Conservation (phyloP, 495 filamentous ascomycete species). For the Daldinia caldariorum region DNA sequence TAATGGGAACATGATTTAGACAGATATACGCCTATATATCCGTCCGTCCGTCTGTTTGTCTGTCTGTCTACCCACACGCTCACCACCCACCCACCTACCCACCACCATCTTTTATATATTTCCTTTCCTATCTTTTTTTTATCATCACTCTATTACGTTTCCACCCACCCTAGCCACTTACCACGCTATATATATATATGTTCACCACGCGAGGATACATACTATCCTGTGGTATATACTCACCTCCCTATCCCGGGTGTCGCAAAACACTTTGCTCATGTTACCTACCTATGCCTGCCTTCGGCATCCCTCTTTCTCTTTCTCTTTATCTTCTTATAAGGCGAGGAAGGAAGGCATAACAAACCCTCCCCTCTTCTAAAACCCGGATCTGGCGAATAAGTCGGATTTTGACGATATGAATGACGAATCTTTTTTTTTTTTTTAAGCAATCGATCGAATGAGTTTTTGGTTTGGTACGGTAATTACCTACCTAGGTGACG, state of each 20-base stretch:
- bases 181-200: conserved; percentile 2
- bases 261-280: not conserved
- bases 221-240: no score
- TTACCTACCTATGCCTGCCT: no score
- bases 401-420: conserved; percentile 7
- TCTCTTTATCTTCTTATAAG: conserved; percentile 2
- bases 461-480: not conserved
- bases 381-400: conserved; percentile 1
- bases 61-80: not conserved
- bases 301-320: not conserved
- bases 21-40: not conserved
- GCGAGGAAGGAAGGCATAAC: no score
- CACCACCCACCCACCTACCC: not conserved
- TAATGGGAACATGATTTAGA: conserved; percentile 81
- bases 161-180: not conserved
- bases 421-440: not conserved
- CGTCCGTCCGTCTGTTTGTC: no score
- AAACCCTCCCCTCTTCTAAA: not conserved
- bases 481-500: not conserved
- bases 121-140: conserved; percentile 4
- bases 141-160: not conserved
- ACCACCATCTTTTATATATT: conserved; percentile 8
- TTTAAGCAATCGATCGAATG: no score
- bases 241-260: not conserved
- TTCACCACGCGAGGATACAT: no score